Conservation (phyloP, 306 rosid genomes). For the Vigna trinervia region DNA sequence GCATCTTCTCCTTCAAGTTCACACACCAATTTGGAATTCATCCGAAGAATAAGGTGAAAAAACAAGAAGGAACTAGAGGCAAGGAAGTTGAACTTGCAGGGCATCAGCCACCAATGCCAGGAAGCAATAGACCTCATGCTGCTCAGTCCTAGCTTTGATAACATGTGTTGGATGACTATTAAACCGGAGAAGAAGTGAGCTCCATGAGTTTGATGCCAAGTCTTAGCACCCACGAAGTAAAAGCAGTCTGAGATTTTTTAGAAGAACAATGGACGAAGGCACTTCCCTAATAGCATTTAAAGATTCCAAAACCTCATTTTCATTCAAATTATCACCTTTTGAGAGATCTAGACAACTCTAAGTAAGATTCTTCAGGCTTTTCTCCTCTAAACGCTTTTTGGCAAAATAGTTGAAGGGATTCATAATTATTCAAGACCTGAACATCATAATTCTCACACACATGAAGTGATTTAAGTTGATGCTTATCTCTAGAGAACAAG, state of each 20-base stretch:
- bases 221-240: constrained; percentile 12
- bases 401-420: constrained; percentile 38
- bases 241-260: constrained; percentile 14
- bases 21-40: background rate
- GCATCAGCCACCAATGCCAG: constrained; percentile 34
- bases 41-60: background rate
- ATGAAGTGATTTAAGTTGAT: constrained; percentile 4
- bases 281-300: constrained; percentile 32
- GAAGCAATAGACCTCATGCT: constrained; percentile 34
- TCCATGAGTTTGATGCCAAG: background rate
- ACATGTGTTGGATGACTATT: constrained; percentile 26
- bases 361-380: constrained; percentile 25
- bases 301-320: constrained; percentile 39
- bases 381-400: constrained; percentile 36
- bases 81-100: constrained; percentile 35
- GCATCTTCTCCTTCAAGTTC: constrained; percentile 4
- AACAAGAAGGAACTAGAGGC: constrained; percentile 23
- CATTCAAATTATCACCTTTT: constrained; percentile 28
- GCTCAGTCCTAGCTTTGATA: constrained; percentile 40
- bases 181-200: constrained; percentile 14
- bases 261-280: constrained; percentile 32
- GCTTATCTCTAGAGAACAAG: constrained; percentile 45
- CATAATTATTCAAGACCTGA: background rate
- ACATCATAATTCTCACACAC: background rate
- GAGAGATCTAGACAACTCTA: constrained; percentile 32